Conservation (phyloP, 495 filamentous ascomycete genomes). For the Penicillium canariense region DNA sequence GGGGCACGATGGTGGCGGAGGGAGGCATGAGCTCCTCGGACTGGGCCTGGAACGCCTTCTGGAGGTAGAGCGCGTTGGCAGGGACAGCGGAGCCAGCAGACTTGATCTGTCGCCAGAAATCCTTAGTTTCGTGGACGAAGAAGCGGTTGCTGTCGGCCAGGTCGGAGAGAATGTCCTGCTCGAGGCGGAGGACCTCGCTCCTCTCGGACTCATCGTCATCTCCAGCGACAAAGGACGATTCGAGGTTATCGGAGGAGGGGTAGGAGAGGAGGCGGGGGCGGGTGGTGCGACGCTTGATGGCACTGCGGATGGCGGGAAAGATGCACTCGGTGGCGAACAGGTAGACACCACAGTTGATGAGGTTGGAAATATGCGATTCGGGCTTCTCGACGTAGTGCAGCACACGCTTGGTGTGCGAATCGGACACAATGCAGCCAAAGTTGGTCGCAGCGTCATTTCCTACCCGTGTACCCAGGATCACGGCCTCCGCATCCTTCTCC, state of each 20-base stretch:
- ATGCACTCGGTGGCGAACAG: slow-evolving; percentile 93
- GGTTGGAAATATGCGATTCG: slow-evolving; percentile 94
- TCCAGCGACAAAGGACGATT: slow-evolving; percentile 69
- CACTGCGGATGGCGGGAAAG: slow-evolving; percentile 91
- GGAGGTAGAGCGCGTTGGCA: slow-evolving; percentile 94
- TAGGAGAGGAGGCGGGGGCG: slow-evolving; percentile 89
- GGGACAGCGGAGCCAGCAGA: slow-evolving; percentile 96
- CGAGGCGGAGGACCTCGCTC: slow-evolving; percentile 88
- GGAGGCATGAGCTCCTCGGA: slow-evolving; percentile 80
- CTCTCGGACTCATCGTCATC: slow-evolving; percentile 73
- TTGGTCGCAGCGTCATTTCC: slow-evolving; percentile 89
- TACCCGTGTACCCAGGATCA: slow-evolving; percentile 92
- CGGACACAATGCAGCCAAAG: slow-evolving; percentile 97
- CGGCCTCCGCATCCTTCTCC: slow-evolving; percentile 94
- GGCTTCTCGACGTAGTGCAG: slow-evolving; percentile 99
- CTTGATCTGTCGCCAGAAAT: slow-evolving; percentile 99
- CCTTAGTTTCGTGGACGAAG: slow-evolving; percentile 97
- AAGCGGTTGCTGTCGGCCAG: slow-evolving; percentile 97
- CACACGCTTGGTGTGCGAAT: slow-evolving; percentile 90
- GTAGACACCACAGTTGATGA: slow-evolving; percentile 99
- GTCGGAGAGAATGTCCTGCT: slow-evolving; percentile 96
- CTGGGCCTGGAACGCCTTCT: slow-evolving; percentile 84
- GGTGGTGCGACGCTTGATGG: slow-evolving; percentile 93
- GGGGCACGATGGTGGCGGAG: slow-evolving; percentile 85
- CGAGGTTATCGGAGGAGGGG: slow-evolving; percentile 91